Evolutionary conservation across 1,139 yeast genomes (phyloP).

Genomic region (Taiozyma sp.): DNA sequence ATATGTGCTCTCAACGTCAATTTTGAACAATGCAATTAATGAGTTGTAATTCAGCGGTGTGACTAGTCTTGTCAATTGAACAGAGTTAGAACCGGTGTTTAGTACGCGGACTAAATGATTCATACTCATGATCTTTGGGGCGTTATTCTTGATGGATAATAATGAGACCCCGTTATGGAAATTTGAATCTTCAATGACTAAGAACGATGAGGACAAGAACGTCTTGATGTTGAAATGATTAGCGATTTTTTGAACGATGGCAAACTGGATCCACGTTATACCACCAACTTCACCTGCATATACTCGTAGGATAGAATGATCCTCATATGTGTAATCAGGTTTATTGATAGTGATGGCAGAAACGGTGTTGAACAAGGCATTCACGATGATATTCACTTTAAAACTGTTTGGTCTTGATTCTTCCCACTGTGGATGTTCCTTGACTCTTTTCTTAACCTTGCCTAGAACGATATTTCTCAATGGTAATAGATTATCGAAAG

Average conservation of each 20-base stretch:
- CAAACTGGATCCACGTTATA: conserved; percentile 1
- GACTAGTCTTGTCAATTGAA: not conserved
- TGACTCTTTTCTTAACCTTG: conserved; percentile 1
- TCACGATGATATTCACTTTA: conserved; percentile 8
- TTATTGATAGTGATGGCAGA: not conserved
- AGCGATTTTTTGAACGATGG: conserved; percentile 13
- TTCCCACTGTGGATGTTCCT: not conserved
- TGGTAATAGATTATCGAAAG: conserved; percentile 15
- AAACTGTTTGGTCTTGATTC: conserved; percentile 5
- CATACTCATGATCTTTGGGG: conserved; percentile 6
- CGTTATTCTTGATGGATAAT: conserved; percentile 7
- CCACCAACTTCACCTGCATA: conserved; percentile 9
- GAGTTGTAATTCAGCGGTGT: not conserved
- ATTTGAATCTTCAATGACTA: conserved; percentile 10
- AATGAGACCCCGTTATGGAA: conserved; percentile 10
- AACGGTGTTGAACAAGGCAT: conserved; percentile 1
- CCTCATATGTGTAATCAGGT: conserved; percentile 2
- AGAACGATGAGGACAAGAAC: conserved; percentile 5
- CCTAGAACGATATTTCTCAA: conserved; percentile 8
- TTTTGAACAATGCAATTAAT: not conserved
- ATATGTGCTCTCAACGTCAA: not conserved
- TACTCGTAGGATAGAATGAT: conserved; percentile 6
- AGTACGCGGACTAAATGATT: not conserved
- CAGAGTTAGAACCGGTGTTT: not conserved
- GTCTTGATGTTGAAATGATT: conserved; percentile 7